These are phyloP conservation scores for Pittosporum tobira DNA, from an alignment of 129 eudicot species.

Conservation along the genomic window DNA sequence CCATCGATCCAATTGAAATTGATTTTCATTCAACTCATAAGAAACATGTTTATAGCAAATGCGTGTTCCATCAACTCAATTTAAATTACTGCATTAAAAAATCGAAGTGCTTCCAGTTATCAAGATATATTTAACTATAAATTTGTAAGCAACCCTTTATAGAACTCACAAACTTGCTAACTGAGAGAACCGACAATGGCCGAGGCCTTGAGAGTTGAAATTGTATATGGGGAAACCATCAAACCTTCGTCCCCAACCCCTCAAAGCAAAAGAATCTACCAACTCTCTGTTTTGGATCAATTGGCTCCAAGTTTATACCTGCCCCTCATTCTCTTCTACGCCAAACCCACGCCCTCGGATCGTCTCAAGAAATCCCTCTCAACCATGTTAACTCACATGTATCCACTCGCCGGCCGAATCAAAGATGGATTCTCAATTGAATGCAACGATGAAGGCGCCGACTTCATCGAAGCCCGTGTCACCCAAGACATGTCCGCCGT, in stretches of 20 bases:
- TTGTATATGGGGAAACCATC: background rate
- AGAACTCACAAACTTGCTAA: too few relatives aligned
- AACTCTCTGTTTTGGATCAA: slow-evolving; percentile 4
- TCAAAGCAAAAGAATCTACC: background rate
- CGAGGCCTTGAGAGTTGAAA: slow-evolving; percentile 4
- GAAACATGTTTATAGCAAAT: too few relatives aligned
- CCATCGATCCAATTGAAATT: too few relatives aligned
- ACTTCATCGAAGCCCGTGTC: slow-evolving; percentile 9
- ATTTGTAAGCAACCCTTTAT: too few relatives aligned
- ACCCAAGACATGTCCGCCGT: background rate
- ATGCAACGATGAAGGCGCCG: slow-evolving; percentile 13
- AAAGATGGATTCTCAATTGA: slow-evolving; percentile 9
- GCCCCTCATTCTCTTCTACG: background rate
- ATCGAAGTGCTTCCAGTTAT: too few relatives aligned
- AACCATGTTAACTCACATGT: background rate
- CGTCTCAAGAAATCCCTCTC: slow-evolving; percentile 11
- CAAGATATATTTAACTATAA: too few relatives aligned
- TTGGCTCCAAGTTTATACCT: background rate
- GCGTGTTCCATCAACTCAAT: too few relatives aligned
- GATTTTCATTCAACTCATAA: too few relatives aligned
- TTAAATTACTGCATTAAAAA: too few relatives aligned
- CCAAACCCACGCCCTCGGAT: background rate
- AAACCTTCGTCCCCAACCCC: slow-evolving; percentile 1
- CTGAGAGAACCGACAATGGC: too few relatives aligned
- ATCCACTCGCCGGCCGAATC: slow-evolving; percentile 11